These are phyloP conservation scores for Quercus engelmannii DNA, from an alignment of 306 rosid species.

Conservation along the genomic window DNA sequence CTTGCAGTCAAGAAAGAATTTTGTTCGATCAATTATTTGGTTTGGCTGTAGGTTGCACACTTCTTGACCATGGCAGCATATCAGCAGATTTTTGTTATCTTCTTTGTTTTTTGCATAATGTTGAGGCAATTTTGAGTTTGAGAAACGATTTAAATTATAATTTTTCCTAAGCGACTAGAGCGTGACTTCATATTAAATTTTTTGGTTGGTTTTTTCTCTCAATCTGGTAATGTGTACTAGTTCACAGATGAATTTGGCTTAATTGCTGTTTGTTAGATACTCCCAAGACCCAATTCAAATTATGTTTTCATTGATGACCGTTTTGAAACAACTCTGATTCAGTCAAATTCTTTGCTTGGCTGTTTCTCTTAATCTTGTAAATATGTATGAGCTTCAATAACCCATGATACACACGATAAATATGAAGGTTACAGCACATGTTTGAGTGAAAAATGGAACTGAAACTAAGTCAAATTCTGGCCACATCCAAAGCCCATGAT, in stretches of 20 bases:
- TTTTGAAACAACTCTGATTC: no score
- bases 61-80: no score
- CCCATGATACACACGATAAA: slow-evolving; percentile 41
- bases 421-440: slow-evolving; percentile 42
- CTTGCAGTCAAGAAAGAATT: neutral
- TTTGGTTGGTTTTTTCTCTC: no score
- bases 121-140: neutral
- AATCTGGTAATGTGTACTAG: no score
- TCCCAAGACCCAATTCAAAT: no score
- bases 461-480: slow-evolving; percentile 40
- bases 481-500: slow-evolving; percentile 54
- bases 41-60: neutral
- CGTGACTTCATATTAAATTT: no score
- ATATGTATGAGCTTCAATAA: slow-evolving; percentile 30
- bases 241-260: no score
- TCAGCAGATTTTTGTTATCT: neutral
- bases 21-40: neutral
- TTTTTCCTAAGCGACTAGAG: no score
- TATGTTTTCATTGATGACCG: no score
- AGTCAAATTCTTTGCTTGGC: no score
- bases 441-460: slow-evolving; percentile 57
- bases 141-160: neutral
- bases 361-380: neutral
- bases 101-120: neutral
- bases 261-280: no score